Conservation (phyloP, 2,329 filamentous ascomycete genomes). For the Didymellaceae sp. region DNA sequence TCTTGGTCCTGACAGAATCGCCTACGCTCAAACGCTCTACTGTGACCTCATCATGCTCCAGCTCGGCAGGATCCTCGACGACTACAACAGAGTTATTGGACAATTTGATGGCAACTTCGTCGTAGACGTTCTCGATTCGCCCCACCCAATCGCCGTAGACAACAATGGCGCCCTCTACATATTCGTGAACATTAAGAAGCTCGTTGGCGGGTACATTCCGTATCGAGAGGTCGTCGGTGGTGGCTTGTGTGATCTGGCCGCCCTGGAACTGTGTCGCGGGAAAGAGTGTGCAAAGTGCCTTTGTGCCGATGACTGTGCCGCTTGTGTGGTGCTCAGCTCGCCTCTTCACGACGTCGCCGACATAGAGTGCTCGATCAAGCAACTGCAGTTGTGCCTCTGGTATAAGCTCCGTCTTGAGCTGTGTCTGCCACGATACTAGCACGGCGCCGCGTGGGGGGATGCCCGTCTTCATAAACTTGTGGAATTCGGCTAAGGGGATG, state of each 20-base stretch:
- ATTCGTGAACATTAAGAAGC: slow-evolving; percentile 54
- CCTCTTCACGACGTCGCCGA: slow-evolving; percentile 63
- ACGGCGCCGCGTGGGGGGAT: slow-evolving; percentile 61
- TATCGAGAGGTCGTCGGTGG: slow-evolving; percentile 45
- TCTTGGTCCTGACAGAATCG: slow-evolving; percentile 60
- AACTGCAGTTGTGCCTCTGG: slow-evolving; percentile 55
- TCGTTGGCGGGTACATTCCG: slow-evolving; percentile 54
- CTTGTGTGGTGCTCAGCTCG: slow-evolving; percentile 57
- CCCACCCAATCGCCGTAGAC: slow-evolving; percentile 65
- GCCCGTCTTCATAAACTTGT: slow-evolving; percentile 51
- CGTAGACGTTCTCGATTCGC: slow-evolving; percentile 56
- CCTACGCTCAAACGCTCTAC: slow-evolving; percentile 53
- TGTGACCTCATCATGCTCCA: slow-evolving; percentile 41
- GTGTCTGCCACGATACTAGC: slow-evolving; percentile 56
- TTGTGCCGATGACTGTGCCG: slow-evolving; percentile 61
- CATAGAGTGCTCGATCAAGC: slow-evolving; percentile 60
- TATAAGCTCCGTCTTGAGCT: slow-evolving; percentile 51
- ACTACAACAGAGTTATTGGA: slow-evolving; percentile 62
- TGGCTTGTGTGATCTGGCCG: slow-evolving; percentile 28
- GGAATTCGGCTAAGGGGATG: slow-evolving; percentile 43
- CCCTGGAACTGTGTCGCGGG: slow-evolving; percentile 38
- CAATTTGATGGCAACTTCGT: slow-evolving; percentile 59
- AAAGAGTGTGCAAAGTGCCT: slow-evolving; percentile 55
- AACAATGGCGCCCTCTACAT: slow-evolving; percentile 59
- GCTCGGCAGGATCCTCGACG: slow-evolving; percentile 55